Conservation (phyloP, 2,329 filamentous ascomycete genomes). For the Exserohilum turcica region DNA sequence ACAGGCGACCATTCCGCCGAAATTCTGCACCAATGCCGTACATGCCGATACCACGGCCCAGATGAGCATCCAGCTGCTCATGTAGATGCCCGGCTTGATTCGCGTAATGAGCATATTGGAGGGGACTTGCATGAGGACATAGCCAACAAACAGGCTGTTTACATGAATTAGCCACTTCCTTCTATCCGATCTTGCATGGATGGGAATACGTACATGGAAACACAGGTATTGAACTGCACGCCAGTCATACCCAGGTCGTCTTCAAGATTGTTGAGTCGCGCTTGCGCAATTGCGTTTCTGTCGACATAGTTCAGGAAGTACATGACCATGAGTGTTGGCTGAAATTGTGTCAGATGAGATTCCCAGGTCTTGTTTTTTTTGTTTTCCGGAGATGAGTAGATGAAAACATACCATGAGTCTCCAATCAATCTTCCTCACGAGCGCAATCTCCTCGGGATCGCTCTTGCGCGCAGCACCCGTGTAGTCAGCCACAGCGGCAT, state of each 20-base stretch:
- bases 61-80: slow-evolving; percentile 42
- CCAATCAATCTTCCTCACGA: slow-evolving; percentile 42
- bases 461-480: slow-evolving; percentile 41
- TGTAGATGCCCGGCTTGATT: slow-evolving; percentile 40
- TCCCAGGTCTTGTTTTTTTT: too few species aligned
- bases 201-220: slow-evolving; percentile 53
- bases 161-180: background rate
- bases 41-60: slow-evolving; percentile 46
- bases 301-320: slow-evolving; percentile 55
- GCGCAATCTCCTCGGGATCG: slow-evolving; percentile 38
- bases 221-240: slow-evolving; percentile 46
- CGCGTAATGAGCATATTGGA: slow-evolving; percentile 52
- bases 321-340: slow-evolving; percentile 52
- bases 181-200: too few species aligned
- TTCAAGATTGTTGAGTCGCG: slow-evolving; percentile 66
- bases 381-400: too few species aligned
- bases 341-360: background rate
- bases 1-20: slow-evolving; percentile 39
- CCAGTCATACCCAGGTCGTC: slow-evolving; percentile 51
- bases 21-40: slow-evolving; percentile 42
- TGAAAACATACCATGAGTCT: slow-evolving; percentile 32
- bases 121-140: slow-evolving; percentile 45
- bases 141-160: slow-evolving; percentile 56
- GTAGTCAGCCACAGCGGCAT: slow-evolving; percentile 28
- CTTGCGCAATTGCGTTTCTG: slow-evolving; percentile 69